Conservation (phyloP, 306 rosid genomes). For the Alnus rubra region DNA sequence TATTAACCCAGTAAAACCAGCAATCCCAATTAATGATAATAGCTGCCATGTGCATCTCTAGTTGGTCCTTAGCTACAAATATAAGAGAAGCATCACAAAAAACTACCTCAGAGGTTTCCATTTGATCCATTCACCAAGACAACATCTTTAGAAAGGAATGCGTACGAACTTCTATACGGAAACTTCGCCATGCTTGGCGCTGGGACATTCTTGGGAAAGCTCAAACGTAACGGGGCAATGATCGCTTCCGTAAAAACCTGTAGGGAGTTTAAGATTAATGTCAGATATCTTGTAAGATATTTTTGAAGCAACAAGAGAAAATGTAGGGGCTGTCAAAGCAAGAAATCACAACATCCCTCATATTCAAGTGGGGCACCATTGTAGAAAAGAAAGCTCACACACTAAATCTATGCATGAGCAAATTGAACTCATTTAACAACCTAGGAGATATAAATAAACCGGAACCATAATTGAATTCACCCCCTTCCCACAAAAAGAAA, state of each 20-base stretch:
- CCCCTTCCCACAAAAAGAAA: neutral
- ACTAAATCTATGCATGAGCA: neutral
- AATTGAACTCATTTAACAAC: neutral
- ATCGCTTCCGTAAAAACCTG: slow-evolving; percentile 94
- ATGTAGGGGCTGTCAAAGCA: neutral
- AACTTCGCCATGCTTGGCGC: slow-evolving; percentile 35
- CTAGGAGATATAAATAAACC: neutral
- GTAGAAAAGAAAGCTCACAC: neutral
- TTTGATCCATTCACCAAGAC: neutral
- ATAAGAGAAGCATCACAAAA: neutral
- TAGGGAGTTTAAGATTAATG: slow-evolving; percentile 30
- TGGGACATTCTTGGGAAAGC: slow-evolving; percentile 56
- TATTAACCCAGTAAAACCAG: neutral
- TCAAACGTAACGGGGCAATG: slow-evolving; percentile 88
- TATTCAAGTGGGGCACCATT: neutral
- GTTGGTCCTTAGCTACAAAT: neutral
- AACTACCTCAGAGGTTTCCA: neutral
- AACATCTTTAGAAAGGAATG: neutral
- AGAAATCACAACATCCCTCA: neutral
- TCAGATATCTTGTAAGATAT: neutral
- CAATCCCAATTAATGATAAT: neutral
- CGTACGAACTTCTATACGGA: slow-evolving; percentile 25
- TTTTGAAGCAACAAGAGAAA: neutral
- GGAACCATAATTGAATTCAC: neutral
- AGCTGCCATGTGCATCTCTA: neutral